These are phyloP conservation scores for Hansfordia pulvinata DNA, from an alignment of 2,329 filamentous ascomycete genomes.

Conservation along the genomic window DNA sequence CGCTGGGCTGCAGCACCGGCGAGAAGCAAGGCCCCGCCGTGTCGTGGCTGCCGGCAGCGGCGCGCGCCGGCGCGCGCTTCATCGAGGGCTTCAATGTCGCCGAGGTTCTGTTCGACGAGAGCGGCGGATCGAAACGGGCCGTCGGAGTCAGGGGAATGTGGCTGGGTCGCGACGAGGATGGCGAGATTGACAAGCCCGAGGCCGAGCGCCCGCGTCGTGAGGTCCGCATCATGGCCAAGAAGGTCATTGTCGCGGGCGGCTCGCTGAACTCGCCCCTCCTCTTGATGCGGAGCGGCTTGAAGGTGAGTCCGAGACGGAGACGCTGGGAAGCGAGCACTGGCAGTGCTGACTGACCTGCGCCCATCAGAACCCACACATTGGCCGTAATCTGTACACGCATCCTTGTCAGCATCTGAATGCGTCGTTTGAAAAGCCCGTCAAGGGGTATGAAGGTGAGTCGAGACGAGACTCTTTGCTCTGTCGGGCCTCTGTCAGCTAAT, in stretches of 20 bases:
- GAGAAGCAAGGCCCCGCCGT: constrained; percentile 71
- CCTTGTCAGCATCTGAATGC: constrained; percentile 49
- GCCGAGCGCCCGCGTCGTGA: constrained; percentile 38
- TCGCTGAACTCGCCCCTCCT: constrained; percentile 66
- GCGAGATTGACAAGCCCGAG: constrained; percentile 36
- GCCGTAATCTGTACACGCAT: constrained; percentile 70
- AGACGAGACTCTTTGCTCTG: no score
- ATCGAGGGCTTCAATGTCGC: constrained; percentile 71
- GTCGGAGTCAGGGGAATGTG: constrained; percentile 62
- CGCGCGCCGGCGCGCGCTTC: constrained; percentile 62
- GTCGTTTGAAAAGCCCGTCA: constrained; percentile 55
- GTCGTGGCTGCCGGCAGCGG: constrained; percentile 69
- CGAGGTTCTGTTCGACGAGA: constrained; percentile 53
- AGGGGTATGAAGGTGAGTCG: constrained; percentile 47
- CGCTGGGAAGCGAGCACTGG: constrained; percentile 1
- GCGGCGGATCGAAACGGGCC: constrained; percentile 36
- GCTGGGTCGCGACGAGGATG: constrained; percentile 54
- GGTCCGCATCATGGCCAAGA: constrained; percentile 64
- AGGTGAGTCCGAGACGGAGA: constrained; percentile 24
- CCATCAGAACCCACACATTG: constrained; percentile 60
- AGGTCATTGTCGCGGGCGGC: constrained; percentile 67
- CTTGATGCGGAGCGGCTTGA: constrained; percentile 64
- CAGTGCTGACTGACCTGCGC: constrained; percentile 1
- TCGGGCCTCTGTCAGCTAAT: no score
- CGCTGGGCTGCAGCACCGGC: constrained; percentile 46